Evolutionary conservation across 2,329 filamentous ascomycete species (phyloP).

Genomic region (Dactylonectria macrodidyma): DNA sequence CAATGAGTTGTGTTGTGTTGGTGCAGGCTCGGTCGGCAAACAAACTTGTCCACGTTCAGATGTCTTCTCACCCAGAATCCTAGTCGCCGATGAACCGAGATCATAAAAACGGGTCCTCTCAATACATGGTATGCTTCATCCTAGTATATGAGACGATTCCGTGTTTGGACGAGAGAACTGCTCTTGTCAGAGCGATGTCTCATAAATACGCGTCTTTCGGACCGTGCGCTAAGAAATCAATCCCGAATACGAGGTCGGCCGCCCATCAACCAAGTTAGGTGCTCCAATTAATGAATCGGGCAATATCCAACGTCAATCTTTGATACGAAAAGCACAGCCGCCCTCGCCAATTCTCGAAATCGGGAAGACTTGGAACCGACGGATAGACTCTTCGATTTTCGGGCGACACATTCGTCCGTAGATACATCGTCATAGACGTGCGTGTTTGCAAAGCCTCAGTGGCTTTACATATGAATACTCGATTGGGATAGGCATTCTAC

Average conservation of each 20-base stretch:
- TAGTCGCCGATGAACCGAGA: too few relatives aligned
- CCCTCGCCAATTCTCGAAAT: background rate
- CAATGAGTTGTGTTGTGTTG: too few relatives aligned
- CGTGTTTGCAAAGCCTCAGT: background rate
- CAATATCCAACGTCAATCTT: background rate
- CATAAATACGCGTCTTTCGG: background rate
- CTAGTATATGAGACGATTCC: background rate
- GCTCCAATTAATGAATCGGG: too few relatives aligned
- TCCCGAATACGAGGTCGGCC: background rate
- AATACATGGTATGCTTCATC: too few relatives aligned
- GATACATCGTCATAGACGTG: background rate
- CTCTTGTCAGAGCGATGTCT: too few relatives aligned
- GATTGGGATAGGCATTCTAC: background rate
- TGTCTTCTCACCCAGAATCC: too few relatives aligned
- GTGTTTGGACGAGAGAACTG: background rate
- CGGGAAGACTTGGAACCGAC: background rate
- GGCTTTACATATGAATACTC: background rate
- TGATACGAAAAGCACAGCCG: background rate
- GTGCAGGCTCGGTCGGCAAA: too few relatives aligned
- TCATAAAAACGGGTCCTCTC: too few relatives aligned
- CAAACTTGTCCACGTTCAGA: too few relatives aligned
- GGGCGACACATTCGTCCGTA: background rate
- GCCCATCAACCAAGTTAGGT: too few relatives aligned
- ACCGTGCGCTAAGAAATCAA: background rate
- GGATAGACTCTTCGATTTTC: background rate